Evolutionary conservation across 1,139 yeast genomes (phyloP).

Genomic region (Yamadazyma epiphylla): DNA sequence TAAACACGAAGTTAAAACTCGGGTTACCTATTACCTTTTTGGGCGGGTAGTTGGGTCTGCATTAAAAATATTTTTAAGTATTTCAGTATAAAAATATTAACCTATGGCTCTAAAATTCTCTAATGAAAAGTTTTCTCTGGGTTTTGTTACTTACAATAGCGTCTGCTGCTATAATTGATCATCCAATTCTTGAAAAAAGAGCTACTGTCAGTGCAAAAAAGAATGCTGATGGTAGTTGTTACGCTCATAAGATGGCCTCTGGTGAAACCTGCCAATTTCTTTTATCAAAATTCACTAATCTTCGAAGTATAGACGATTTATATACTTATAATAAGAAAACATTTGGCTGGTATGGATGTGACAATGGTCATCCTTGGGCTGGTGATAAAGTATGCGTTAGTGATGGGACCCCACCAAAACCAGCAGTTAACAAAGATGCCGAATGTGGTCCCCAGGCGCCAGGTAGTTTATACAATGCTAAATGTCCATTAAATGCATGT

Average conservation of each 20-base stretch:
- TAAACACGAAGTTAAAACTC: no score
- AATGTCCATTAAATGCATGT: conserved; percentile 16
- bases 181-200: not conserved
- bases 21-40: no score
- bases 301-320: conserved; percentile 6
- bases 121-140: no score
- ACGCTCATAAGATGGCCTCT: conserved; percentile 5
- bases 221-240: conserved; percentile 8
- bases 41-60: no score
- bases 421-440: conserved; percentile 10
- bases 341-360: conserved; percentile 15
- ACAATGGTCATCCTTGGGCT: conserved; percentile 3
- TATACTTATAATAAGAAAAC: conserved; percentile 11
- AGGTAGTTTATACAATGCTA: conserved; percentile 8
- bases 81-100: no score
- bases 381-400: conserved; percentile 12
- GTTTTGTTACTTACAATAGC: no score
- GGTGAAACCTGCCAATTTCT: conserved; percentile 11
- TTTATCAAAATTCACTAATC: conserved; percentile 6
- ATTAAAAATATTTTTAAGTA: no score
- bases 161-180: no score
- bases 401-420: conserved; percentile 15
- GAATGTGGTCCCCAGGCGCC: conserved; percentile 17
- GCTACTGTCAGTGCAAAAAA: not conserved
- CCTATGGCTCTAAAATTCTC: no score